Conservation (phyloP, 768 basidiomycete genomes). For the Pleurotus tuber-regium region DNA sequence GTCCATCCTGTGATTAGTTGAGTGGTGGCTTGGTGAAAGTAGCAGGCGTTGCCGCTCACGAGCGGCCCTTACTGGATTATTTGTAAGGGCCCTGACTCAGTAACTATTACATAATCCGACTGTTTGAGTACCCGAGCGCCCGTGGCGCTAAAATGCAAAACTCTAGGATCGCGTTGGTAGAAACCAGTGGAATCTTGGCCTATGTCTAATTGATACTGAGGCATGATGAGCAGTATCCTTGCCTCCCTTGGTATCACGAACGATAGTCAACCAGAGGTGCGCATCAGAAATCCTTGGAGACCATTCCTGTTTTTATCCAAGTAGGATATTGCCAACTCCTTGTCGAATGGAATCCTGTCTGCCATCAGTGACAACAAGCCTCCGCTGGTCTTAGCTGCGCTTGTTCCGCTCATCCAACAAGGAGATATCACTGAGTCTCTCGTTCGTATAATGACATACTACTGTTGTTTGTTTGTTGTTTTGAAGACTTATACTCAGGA, state of each 20-base stretch:
- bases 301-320: background rate
- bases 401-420: background rate
- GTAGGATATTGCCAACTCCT: background rate
- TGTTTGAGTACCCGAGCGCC: no score
- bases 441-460: background rate
- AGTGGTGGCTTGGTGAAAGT: no score
- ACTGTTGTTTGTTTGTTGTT: background rate
- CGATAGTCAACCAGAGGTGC: background rate
- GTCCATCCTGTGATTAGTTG: no score
- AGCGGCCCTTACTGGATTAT: no score
- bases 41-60: no score
- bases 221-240: no score
- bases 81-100: no score
- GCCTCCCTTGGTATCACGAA: background rate
- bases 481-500: conserved; percentile 30
- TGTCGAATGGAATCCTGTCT: background rate
- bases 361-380: background rate
- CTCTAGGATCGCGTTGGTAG: no score
- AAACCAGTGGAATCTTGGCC: no score
- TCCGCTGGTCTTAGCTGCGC: background rate
- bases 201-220: no score
- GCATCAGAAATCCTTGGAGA: background rate
- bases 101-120: no score
- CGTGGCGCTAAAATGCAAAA: no score
- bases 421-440: background rate